Percentiles rank a stretch among this genome's conserved stretches.
These are phyloP conservation scores for Sonneratia caseolaris DNA, from an alignment of 345 rosid species.

Conservation along the genomic window DNA sequence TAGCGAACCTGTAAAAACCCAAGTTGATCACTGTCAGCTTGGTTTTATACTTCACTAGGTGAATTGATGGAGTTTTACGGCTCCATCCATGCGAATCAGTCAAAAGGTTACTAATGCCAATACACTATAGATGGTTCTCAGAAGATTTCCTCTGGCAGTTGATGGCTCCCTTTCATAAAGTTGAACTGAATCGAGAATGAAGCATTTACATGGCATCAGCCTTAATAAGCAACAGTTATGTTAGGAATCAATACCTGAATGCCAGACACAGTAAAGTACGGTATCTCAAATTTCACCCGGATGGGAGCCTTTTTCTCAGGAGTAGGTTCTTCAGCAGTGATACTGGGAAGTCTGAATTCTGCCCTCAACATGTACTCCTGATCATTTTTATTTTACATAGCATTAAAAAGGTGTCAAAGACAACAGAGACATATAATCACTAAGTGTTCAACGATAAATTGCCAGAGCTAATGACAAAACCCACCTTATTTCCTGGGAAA, in stretches of 20 bases:
- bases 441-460: not conserved
- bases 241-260: conserved; percentile 53
- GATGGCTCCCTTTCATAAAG: not conserved
- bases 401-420: not conserved
- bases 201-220: not conserved
- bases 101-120: too few species aligned
- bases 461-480: not conserved
- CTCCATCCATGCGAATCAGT: too few species aligned
- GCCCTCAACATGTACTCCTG: conserved; percentile 94
- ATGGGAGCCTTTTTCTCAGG: conserved; percentile 88
- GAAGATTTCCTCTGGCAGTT: too few species aligned
- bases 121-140: too few species aligned
- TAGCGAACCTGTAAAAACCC: conserved; percentile 66
- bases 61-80: too few species aligned
- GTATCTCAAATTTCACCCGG: conserved; percentile 89
- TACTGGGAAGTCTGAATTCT: conserved; percentile 81
- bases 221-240: not conserved
- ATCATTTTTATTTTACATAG: conserved; percentile 2
- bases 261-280: conserved; percentile 89
- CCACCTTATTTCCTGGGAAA: conserved; percentile 79
- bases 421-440: not conserved
- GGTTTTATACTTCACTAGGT: not conserved
- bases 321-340: conserved; percentile 67
- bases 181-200: not conserved
- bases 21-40: not conserved